Evolutionary conservation across 1,284 basidiomycete genomes (phyloP).

Genomic region (Phylloporus sp.): DNA sequence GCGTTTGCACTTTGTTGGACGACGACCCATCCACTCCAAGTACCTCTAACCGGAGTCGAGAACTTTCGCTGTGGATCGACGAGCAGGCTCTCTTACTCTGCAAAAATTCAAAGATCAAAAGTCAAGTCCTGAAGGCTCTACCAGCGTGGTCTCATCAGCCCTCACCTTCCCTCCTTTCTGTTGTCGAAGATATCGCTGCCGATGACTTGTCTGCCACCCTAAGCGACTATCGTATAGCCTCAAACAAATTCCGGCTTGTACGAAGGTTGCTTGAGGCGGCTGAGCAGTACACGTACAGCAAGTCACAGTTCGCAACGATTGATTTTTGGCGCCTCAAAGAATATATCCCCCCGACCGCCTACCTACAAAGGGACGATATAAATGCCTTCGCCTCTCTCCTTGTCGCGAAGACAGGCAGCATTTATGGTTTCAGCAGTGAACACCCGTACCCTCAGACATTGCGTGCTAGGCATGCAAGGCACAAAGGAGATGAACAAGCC

Average conservation of each 20-base stretch:
- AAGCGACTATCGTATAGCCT: constrained; percentile 60
- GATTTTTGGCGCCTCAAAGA: constrained; percentile 88
- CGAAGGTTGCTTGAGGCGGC: constrained; percentile 63
- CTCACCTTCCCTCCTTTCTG: constrained; percentile 50
- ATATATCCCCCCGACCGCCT: constrained; percentile 62
- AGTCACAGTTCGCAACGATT: constrained; percentile 57
- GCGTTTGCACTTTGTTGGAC: constrained; percentile 66
- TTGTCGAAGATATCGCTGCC: constrained; percentile 54
- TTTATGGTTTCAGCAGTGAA: constrained; percentile 67
- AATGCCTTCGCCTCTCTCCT: constrained; percentile 81
- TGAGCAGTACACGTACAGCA: constrained; percentile 45
- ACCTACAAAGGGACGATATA: constrained; percentile 69
- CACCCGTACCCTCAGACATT: constrained; percentile 48
- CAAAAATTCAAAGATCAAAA: constrained; percentile 46
- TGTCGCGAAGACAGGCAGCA: constrained; percentile 61
- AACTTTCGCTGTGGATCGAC: constrained; percentile 73
- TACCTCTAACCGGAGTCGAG: constrained; percentile 46
- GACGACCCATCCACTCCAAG: constrained; percentile 51
- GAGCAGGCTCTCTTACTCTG: constrained; percentile 54
- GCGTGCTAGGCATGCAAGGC: constrained; percentile 49
- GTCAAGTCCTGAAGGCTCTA: constrained; percentile 62
- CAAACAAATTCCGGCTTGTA: constrained; percentile 81
- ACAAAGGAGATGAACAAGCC: constrained; percentile 27
- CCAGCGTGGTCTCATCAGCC: constrained; percentile 77
- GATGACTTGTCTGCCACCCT: constrained; percentile 62